Base-by-base conservation (phyloP, 495 filamentous ascomycete species). In the Elaphomyces granulatus region DNA sequence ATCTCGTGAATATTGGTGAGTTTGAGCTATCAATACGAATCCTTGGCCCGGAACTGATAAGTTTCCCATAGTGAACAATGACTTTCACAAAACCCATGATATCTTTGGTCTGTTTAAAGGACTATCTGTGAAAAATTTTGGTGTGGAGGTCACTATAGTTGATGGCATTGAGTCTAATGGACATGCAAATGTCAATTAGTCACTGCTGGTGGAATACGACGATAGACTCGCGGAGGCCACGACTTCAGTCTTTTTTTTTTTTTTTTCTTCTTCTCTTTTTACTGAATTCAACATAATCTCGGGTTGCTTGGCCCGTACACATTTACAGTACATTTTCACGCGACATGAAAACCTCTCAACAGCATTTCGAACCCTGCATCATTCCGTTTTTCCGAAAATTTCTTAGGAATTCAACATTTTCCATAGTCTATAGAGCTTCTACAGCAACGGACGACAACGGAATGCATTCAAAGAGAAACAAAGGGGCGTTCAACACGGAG, bases 1-100 rank as follows among this genome's bases (percentile, higher is more conserved):
- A 83, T 53, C 64, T 99, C 42, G 70, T 96, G 47, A 99, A 99
- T 56, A 95, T 99, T 44, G 87, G 87, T 90, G 67, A 59, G 80
- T 55, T 4, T 18, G 9, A 4, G n/a, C n/a, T n/a, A n/a, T 35
- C 10, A 43, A n/a, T 36, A 36, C 15, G 21, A 40, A 10, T 23
- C 31, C 37, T 15, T 32, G 43, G 34, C 8, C 37, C 8, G 12
- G 34, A 8, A 32, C 33, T 38, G 12, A 30, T 54, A 39, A 16
- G 21, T 17, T 20, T 15, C 15, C 35, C 20, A 18, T 52, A 90
- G 88, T 98, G 6, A 81, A 98, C 64, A 98, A 98, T 52, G 87
- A 98, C 54, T 98, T 96, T 74, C 82, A 86, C 56, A 66, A 81
- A 41, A 68, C 68, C 10, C 66, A 74, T 36, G 75, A 72, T 15